Base-by-base conservation (phyloP, 495 filamentous ascomycete species). In the Penicillium waksmanii region DNA sequence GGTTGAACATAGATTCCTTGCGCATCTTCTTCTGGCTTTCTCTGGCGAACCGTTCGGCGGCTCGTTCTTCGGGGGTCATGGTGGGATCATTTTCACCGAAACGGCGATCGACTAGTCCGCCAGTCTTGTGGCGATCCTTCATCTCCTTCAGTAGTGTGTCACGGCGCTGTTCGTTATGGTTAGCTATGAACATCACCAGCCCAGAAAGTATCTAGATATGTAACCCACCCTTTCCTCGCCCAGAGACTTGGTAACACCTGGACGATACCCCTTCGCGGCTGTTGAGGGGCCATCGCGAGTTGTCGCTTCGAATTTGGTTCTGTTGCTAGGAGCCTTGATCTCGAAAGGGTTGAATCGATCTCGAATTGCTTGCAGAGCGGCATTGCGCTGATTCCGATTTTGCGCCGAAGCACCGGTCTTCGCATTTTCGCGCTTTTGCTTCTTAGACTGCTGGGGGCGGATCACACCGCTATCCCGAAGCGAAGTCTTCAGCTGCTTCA, bases 321-420 rank as follows among this genome's bases (percentile, higher is more conserved):
- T 85, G 31, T 84, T 78, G 0, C 84, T 76, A 23, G 85, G 82
- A 11, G 83, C 82, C 73, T 95, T 92, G 71, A 96, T 83, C 72
- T 98, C 95, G 72, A 98, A 98, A 3, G 95, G 95, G 74, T 97
- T 98, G 85, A 97, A 97, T 63, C 91, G 85, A 58, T 97, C 93
- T 62, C 95, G 89, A 68, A 98, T 97, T 51, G 83, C 83, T 66
- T 90, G 83, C 53, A 98, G 79, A 13, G 89, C 90, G 44, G 84
- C 84, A 64, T 86, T 84, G 55, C 88, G 83, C 73, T 91, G 84
- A n/a, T 89, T 83, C 62, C 89, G 87, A 62, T 90, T 85, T 61
- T 84, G 82, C 46, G 77, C 78, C 49, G 78, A 78, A 48, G 80
- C 81, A 40, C 84, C 84, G 69, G 85, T 80, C 69, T 87, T 86